phyloP scores from a whole-genome alignment of 768 basidiomycete species.

The Mycena capillaripes region DNA sequence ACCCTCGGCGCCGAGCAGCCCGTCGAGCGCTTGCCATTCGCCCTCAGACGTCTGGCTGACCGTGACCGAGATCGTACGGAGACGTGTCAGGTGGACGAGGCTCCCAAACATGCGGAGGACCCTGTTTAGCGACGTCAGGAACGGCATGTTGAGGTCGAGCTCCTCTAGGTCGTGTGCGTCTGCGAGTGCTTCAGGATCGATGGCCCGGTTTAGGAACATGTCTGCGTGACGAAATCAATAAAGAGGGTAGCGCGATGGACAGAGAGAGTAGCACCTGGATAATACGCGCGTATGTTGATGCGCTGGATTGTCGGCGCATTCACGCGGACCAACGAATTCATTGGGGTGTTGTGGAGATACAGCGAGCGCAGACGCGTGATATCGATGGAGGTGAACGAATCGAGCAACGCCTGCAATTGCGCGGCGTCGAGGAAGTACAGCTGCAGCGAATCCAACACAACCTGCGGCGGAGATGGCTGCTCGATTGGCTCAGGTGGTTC shows the following conservation, averaged over 20 bases:
- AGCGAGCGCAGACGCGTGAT: constrained; percentile 18
- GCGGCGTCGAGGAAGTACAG: constrained; percentile 21
- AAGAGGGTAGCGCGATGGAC: not conserved
- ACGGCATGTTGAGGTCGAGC: constrained; percentile 21
- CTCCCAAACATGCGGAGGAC: constrained; percentile 6
- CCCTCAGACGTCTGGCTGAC: constrained; percentile 7
- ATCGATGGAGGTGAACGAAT: constrained; percentile 19
- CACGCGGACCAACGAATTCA: constrained; percentile 4
- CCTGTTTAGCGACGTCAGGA: constrained; percentile 16
- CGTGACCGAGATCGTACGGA: constrained; percentile 11
- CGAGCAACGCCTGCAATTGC: constrained; percentile 3
- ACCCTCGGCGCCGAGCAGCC: not conserved
- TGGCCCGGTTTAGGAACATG: not conserved
- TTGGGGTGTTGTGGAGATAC: constrained; percentile 31
- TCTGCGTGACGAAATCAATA: not conserved
- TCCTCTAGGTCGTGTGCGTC: constrained; percentile 7
- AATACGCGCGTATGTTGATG: constrained; percentile 15
- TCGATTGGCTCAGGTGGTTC: not conserved
- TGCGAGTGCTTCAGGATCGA: constrained; percentile 4
- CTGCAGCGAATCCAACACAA: constrained; percentile 20
- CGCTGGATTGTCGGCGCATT: constrained; percentile 15
- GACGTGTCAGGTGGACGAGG: constrained; percentile 1
- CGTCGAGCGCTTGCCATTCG: constrained; percentile 27
- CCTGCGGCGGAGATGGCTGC: not conserved
- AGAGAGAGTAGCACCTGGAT: constrained; percentile 1